Conservation (phyloP, 78 protist genomes). For the Monosiga brevicollis region DNA sequence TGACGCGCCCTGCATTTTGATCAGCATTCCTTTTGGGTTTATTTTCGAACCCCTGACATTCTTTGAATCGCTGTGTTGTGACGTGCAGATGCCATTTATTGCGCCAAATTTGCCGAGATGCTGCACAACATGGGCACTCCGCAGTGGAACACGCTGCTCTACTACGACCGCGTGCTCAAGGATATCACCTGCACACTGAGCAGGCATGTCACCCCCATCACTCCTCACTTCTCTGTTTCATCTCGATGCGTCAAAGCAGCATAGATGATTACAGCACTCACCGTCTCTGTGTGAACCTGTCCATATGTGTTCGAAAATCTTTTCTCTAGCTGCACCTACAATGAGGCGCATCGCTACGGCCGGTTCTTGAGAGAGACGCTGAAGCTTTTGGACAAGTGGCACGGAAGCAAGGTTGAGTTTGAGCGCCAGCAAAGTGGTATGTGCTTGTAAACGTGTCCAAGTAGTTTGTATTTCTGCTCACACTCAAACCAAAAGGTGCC, state of each 20-base stretch:
- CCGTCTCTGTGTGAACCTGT: too few species aligned
- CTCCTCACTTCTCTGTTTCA: neutral
- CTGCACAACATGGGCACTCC: neutral
- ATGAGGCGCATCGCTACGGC: slow-evolving; percentile 4
- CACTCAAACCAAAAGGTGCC: neutral
- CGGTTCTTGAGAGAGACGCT: neutral
- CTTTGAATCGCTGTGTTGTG: too few species aligned
- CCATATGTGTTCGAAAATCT: neutral
- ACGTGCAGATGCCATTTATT: neutral
- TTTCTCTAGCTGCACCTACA: neutral
- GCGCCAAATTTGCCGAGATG: neutral
- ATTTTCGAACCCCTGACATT: too few species aligned
- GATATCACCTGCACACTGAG: neutral
- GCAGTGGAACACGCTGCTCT: neutral
- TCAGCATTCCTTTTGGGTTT: too few species aligned
- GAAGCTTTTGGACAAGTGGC: neutral
- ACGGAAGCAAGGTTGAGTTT: neutral
- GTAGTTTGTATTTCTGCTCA: neutral
- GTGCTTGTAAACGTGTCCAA: neutral
- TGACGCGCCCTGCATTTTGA: too few species aligned
- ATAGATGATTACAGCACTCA: neutral
- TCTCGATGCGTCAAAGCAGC: neutral
- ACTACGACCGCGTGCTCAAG: neutral
- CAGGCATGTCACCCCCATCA: neutral
- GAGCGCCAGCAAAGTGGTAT: neutral